Conservation (phyloP, 257 asterid genomes). For the Przewalskia tangutica region DNA sequence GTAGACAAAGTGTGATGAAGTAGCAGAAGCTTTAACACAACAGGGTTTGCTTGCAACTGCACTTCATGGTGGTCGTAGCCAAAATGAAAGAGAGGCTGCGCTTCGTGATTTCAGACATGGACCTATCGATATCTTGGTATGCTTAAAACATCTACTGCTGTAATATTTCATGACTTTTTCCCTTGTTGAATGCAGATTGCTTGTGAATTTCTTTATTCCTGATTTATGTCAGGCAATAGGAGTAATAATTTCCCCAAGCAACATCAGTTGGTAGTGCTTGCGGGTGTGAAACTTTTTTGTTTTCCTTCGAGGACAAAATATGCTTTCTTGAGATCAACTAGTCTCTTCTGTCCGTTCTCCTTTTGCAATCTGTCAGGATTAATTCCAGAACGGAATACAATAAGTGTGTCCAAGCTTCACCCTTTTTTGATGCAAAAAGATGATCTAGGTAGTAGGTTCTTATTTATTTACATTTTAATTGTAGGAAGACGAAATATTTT, state of each 20-base stretch:
- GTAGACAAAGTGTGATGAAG: slow-evolving; percentile 87
- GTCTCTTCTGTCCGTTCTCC: background rate
- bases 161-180: background rate
- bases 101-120: slow-evolving; percentile 73
- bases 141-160: background rate
- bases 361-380: background rate
- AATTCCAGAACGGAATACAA: background rate
- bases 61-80: slow-evolving; percentile 93
- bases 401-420: background rate
- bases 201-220: background rate
- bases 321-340: background rate
- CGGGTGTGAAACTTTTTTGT: background rate
- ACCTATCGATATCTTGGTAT: slow-evolving; percentile 63
- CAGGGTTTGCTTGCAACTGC: slow-evolving; percentile 78
- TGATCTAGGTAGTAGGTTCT: background rate
- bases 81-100: slow-evolving; percentile 79
- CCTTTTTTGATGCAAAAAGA: background rate
- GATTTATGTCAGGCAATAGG: background rate
- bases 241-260: background rate
- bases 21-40: slow-evolving; percentile 69
- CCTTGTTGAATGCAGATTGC: background rate
- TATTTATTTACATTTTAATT: background rate
- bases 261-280: background rate
- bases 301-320: background rate
- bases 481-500: background rate